Evolutionary conservation across 768 basidiomycete species (phyloP), one percentile per base, ranked within the genome.

Genomic region (Lactarius tabidus): DNA sequence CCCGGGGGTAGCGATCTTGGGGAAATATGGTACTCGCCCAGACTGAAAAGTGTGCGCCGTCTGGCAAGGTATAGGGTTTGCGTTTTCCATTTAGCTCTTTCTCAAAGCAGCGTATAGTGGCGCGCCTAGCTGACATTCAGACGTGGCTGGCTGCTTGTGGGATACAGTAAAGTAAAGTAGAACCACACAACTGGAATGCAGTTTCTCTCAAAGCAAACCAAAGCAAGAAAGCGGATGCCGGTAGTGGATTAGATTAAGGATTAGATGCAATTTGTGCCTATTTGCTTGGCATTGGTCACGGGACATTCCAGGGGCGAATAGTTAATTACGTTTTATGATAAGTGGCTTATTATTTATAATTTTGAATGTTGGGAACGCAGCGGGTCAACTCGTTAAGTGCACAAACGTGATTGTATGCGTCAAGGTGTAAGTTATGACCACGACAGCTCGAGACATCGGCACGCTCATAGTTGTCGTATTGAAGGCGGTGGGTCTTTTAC

Each of bases 401-500:
- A 6, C 48, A 51, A 51, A 26, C 41, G 29, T 43, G 31, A 56
- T 55, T 52, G 15, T 51, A 35, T 61, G 60, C 29, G 29, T 17
- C 26, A 38, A 63, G 41, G 23, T 48, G 45, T 26, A 15, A 51
- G 48, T 51, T 26, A 89, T 90, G 87, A 79, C 86, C 66, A 75
- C 81, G 65, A 78, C 83, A 61, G 81, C 87, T 64, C 84, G 82
- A 68, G 87, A 91, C 78, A 90, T 98, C 67, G 96, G 95, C 41
- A 98, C 95, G 23, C 85, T 98, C 75, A 88, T 98, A 69, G 91
- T 89, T 57, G 93, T 98, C 71, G 85, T 98, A 41, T 83, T 96
- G 68, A 93, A 95, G 80, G 95, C 93, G 72, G 95, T 96, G 79
- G 71, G 92, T 68, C 62, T 53, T 53, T n/a, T 36, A 38, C 52